Percentiles rank a stretch among this genome's conserved stretches.
Conservation (phyloP, 2,329 filamentous ascomycete genomes). For the Botrytis porri region DNA sequence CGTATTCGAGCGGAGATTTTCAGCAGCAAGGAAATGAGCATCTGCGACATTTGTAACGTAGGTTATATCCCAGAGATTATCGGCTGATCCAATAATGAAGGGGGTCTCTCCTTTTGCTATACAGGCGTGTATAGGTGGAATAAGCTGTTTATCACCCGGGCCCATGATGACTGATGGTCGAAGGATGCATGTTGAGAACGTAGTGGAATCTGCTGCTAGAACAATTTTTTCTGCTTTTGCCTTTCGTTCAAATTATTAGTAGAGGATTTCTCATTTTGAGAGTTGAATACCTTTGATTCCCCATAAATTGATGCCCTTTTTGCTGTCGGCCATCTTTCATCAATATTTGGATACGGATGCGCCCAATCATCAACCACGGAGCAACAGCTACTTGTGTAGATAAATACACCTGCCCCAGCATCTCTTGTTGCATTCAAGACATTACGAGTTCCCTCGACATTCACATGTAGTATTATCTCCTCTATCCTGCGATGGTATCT, state of each 20-base stretch:
- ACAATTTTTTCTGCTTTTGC: constrained; percentile 5
- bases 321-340: constrained; percentile 3
- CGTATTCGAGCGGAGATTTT: not conserved
- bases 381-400: constrained; percentile 17
- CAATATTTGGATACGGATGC: constrained; percentile 7
- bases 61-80: constrained; percentile 12
- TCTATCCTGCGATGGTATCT: constrained; percentile 11
- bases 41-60: constrained; percentile 17
- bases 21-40: constrained; percentile 14
- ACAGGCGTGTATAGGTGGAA: constrained; percentile 13
- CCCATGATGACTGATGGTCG: constrained; percentile 17
- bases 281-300: not conserved
- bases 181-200: constrained; percentile 8
- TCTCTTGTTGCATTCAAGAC: not conserved
- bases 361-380: constrained; percentile 13
- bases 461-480: not conserved
- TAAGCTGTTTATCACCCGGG: constrained; percentile 5
- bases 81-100: not conserved
- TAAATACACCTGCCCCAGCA: not conserved
- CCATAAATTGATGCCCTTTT: constrained; percentile 7
- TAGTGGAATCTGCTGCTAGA: not conserved
- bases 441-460: constrained; percentile 10
- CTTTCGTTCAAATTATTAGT: not conserved
- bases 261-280: no score
- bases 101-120: constrained; percentile 7